phyloP scores from a whole-genome alignment of 2,329 filamentous ascomycete genomes.

The Helotiales sp. region DNA sequence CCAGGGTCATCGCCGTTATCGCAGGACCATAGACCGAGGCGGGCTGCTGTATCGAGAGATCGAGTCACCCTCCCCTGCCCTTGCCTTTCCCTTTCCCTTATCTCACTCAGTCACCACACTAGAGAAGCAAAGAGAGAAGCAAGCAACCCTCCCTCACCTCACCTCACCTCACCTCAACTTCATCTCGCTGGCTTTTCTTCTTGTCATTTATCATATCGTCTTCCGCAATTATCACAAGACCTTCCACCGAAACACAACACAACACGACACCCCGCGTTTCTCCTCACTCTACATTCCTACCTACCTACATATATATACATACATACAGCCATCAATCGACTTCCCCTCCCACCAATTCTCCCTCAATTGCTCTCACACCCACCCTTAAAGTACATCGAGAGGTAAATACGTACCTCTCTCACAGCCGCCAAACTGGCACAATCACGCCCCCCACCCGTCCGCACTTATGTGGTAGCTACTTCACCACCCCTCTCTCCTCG shows the following conservation, averaged over 20 bases:
- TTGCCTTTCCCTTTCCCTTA: too few species aligned
- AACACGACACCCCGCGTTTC: background rate
- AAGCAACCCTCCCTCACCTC: background rate
- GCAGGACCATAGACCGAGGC: background rate
- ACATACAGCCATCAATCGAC: background rate
- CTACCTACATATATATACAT: background rate
- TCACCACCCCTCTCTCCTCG: constrained; percentile 34
- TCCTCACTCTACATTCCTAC: too few species aligned
- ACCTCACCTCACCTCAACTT: background rate
- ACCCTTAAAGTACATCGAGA: background rate
- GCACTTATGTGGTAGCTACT: constrained; percentile 27
- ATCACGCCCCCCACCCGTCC: constrained; percentile 36
- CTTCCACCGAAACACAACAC: background rate
- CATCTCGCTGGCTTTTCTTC: background rate
- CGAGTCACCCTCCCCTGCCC: background rate
- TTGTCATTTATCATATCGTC: constrained; percentile 16
- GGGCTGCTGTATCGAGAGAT: background rate
- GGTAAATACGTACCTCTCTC: background rate
- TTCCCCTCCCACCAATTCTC: background rate
- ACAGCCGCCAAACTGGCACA: constrained; percentile 36
- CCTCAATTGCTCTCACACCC: background rate
- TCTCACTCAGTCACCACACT: background rate
- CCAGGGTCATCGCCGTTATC: constrained; percentile 5
- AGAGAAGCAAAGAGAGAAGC: too few species aligned
- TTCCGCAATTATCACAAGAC: constrained; percentile 10